Evolutionary conservation across 805 yeast species (phyloP).

Genomic region (Ogataea populi-albae): DNA sequence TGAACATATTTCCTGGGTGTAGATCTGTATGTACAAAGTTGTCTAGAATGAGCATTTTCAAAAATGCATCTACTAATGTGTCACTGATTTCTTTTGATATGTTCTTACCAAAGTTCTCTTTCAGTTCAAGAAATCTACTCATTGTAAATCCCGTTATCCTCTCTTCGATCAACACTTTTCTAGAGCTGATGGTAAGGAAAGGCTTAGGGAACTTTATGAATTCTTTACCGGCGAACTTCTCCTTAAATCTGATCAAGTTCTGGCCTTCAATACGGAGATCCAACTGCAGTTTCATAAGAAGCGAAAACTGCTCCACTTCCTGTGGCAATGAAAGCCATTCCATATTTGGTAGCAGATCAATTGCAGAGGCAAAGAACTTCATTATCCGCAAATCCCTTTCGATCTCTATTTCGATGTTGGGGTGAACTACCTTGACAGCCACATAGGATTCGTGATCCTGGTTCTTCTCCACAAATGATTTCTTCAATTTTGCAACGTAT

Average conservation of each 20-base stretch:
- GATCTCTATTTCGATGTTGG: conserved; percentile 69
- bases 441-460: conserved; percentile 53
- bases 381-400: conserved; percentile 81
- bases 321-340: conserved; percentile 96
- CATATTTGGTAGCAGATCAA: conserved; percentile 85
- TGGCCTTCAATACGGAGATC: conserved; percentile 88
- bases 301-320: conserved; percentile 85
- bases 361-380: conserved; percentile 69
- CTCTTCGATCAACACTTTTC: conserved; percentile 82
- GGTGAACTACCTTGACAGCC: conserved; percentile 92
- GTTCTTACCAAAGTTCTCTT: conserved; percentile 40
- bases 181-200: conserved; percentile 57
- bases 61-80: conserved; percentile 83
- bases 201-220: conserved; percentile 84
- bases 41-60: conserved; percentile 89
- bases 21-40: conserved; percentile 95
- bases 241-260: conserved; percentile 68
- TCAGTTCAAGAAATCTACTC: conserved; percentile 58
- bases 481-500: conserved; percentile 65
- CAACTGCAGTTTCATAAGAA: conserved; percentile 82
- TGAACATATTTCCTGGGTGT: conserved; percentile 93
- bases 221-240: conserved; percentile 55
- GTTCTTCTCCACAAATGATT: conserved; percentile 30
- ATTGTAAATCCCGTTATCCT: conserved; percentile 80
- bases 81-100: conserved; percentile 70